These are phyloP conservation scores for Scheffersomyces quercinus DNA, from an alignment of 1,139 yeast genomes.

Conservation along the genomic window DNA sequence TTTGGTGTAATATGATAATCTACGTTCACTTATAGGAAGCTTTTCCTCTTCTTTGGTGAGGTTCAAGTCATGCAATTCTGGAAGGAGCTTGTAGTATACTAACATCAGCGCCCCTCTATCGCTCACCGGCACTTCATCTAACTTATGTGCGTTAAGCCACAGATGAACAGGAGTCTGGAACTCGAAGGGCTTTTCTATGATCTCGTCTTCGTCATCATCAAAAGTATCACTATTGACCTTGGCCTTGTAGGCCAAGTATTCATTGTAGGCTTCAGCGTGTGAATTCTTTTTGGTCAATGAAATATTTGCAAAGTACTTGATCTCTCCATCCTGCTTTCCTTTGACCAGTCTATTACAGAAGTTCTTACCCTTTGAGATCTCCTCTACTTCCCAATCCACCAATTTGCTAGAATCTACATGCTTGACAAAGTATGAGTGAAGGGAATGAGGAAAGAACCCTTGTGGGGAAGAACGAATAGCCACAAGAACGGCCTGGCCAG, in stretches of 20 bases:
- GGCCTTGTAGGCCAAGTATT: constrained; percentile 26
- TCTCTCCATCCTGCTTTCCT: constrained; percentile 52
- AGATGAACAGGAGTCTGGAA: constrained; percentile 41
- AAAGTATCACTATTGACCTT: constrained; percentile 18
- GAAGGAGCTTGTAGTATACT: constrained; percentile 40
- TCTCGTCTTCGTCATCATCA: constrained; percentile 28
- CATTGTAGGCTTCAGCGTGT: constrained; percentile 17
- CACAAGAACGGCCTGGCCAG: constrained; percentile 42
- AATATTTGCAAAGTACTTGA: constrained; percentile 54
- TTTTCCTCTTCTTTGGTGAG: constrained; percentile 27
- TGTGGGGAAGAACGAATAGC: constrained; percentile 32
- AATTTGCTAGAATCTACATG: constrained; percentile 20
- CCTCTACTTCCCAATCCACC: constrained; percentile 20
- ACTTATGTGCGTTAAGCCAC: constrained; percentile 17
- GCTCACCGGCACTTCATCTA: constrained; percentile 19
- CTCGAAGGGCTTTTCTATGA: constrained; percentile 31
- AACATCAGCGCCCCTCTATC: constrained; percentile 16
- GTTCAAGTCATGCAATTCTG: constrained; percentile 32
- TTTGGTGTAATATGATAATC: constrained; percentile 43
- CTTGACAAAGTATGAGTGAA: constrained; percentile 42
- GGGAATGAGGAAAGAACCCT: constrained; percentile 42
- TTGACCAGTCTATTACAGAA: constrained; percentile 60
- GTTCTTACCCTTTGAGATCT: constrained; percentile 53
- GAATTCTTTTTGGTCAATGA: constrained; percentile 48
- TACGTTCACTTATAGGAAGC: constrained; percentile 33